These are phyloP conservation scores for Tylopilus subfusipes DNA, from an alignment of 768 basidiomycete species.

Conservation along the genomic window DNA sequence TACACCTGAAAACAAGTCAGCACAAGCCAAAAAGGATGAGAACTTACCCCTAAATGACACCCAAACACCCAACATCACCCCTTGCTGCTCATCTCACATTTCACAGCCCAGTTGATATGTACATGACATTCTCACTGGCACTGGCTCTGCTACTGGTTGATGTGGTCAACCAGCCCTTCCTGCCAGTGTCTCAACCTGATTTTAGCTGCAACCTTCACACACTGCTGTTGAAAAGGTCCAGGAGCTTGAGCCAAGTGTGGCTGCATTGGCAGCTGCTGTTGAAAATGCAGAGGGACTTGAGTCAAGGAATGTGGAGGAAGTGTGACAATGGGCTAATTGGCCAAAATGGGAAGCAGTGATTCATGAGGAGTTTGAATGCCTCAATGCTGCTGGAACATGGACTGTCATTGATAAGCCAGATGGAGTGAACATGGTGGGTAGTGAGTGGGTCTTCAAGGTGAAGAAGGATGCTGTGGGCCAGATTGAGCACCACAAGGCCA, in stretches of 20 bases:
- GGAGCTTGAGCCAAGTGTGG: not conserved
- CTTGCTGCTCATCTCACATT: not conserved
- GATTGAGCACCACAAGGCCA: not conserved
- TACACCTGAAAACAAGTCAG: not conserved
- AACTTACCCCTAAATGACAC: not conserved
- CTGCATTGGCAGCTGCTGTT: not conserved
- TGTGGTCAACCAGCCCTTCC: not conserved
- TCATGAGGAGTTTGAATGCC: not conserved
- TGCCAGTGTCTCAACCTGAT: not conserved
- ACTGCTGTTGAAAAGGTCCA: not conserved
- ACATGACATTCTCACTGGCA: not conserved
- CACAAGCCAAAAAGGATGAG: too few relatives aligned
- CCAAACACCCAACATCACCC: not conserved
- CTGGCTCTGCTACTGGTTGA: not conserved
- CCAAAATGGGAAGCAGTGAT: not conserved
- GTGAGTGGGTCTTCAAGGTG: constrained; percentile 6
- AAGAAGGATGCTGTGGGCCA: not conserved
- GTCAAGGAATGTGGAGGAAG: not conserved
- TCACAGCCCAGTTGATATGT: not conserved
- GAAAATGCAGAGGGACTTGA: not conserved
- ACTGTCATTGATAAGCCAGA: not conserved
- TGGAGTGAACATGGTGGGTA: not conserved
- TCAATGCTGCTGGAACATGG: not conserved
- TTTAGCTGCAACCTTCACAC: not conserved
- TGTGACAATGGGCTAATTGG: not conserved